A percentile compares a stretch with the other conserved stretches of the same genome.
These are phyloP conservation scores for Phycomyces nitens DNA, from an alignment of 192 early-diverging fungal genomes.

Conservation along the genomic window DNA sequence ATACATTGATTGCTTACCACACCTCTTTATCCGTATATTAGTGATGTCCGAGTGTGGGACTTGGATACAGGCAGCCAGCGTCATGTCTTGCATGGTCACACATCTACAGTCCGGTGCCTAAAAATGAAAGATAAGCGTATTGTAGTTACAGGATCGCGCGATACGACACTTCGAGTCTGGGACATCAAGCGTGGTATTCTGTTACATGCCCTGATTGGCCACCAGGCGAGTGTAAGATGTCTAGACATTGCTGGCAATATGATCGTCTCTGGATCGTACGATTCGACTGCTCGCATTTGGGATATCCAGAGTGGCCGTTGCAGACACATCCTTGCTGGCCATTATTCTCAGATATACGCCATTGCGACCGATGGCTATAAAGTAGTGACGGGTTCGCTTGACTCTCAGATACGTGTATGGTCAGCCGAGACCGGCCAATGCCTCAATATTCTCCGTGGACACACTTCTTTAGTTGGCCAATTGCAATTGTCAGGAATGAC, in stretches of 20 bases:
- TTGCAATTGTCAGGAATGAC: conserved; percentile 74
- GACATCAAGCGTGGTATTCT: conserved; percentile 65
- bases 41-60: conserved; percentile 93
- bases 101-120: conserved; percentile 94
- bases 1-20: no score
- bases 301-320: conserved; percentile 70
- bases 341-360: conserved; percentile 92
- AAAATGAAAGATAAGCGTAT: conserved; percentile 70
- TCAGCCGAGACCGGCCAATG: conserved; percentile 74
- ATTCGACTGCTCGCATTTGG: conserved; percentile 91
- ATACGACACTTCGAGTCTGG: conserved; percentile 93
- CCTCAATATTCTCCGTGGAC: conserved; percentile 81
- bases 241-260: conserved; percentile 81
- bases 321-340: conserved; percentile 74
- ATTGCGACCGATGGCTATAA: conserved; percentile 84
- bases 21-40: conserved; percentile 17
- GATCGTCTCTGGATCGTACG: conserved; percentile 92
- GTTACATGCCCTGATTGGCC: conserved; percentile 76
- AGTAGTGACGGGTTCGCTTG: conserved; percentile 88
- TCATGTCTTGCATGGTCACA: conserved; percentile 92
- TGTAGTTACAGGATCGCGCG: conserved; percentile 89
- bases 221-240: conserved; percentile 86
- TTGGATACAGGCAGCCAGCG: conserved; percentile 80
- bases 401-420: conserved; percentile 92
- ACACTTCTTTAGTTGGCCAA: conserved; percentile 91